Evolutionary conservation across 2,329 filamentous ascomycete genomes (phyloP).

Genomic region (Hirsutella minnesotensis): DNA sequence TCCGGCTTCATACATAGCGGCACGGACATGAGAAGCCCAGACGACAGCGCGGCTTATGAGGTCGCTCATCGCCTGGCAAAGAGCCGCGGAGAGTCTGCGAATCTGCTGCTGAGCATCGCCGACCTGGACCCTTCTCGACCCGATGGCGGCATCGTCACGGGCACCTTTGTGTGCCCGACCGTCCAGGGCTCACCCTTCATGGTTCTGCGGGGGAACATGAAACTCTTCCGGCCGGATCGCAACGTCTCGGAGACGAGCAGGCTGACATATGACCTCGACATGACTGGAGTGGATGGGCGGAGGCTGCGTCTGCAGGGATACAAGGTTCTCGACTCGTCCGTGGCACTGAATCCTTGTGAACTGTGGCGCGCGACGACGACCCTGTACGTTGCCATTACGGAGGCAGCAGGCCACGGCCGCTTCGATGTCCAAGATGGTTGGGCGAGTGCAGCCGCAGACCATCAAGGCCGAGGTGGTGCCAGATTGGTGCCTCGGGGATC

Average conservation of each 20-base stretch:
- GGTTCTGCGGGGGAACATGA: constrained; percentile 44
- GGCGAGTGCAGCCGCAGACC: too few species aligned
- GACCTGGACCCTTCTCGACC: constrained; percentile 27
- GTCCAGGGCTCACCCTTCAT: constrained; percentile 43
- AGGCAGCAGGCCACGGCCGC: constrained; percentile 8
- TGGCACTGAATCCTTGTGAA: constrained; percentile 40
- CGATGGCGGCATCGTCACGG: constrained; percentile 32
- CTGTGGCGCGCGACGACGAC: constrained; percentile 53
- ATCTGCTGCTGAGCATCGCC: constrained; percentile 47
- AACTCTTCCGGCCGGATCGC: constrained; percentile 41
- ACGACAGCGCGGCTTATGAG: constrained; percentile 39
- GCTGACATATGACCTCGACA: constrained; percentile 49
- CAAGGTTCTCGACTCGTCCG: constrained; percentile 49
- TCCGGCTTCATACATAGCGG: constrained; percentile 41
- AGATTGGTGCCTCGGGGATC: background rate
- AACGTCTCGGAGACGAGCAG: constrained; percentile 45
- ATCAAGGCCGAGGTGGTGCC: too few species aligned
- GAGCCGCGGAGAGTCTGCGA: constrained; percentile 41
- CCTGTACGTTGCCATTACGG: constrained; percentile 47
- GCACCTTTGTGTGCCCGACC: constrained; percentile 34
- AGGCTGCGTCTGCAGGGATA: constrained; percentile 48
- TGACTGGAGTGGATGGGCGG: constrained; percentile 40
- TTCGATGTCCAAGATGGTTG: too few species aligned
- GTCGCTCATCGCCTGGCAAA: constrained; percentile 39
- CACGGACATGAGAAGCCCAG: constrained; percentile 24